Conservation (phyloP, 345 rosid species). For the Eucalyptus polyanthemos region DNA sequence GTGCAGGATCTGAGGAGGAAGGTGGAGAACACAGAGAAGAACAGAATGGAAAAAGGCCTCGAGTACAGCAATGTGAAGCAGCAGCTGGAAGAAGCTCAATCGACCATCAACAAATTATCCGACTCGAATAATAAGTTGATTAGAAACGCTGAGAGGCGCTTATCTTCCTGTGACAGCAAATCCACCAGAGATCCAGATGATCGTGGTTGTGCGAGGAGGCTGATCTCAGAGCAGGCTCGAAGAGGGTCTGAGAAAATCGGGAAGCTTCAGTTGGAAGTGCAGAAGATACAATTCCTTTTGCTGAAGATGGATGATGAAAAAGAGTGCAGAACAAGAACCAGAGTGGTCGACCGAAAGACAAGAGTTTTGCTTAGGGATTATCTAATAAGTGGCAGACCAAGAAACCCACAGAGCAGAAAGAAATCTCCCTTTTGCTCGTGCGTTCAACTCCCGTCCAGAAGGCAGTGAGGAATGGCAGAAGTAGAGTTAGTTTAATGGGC, state of each 20-base stretch:
- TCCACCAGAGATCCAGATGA: constrained; percentile 25
- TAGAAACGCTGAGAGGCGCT: constrained; percentile 30
- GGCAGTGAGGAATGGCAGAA: neutral
- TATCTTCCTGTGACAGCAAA: constrained; percentile 19
- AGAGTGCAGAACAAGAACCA: constrained; percentile 38
- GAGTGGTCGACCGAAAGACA: constrained; percentile 31
- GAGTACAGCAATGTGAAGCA: constrained; percentile 58
- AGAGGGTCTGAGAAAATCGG: constrained; percentile 80
- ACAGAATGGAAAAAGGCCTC: constrained; percentile 42
- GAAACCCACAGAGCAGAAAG: constrained; percentile 30
- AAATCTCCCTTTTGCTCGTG: constrained; percentile 64
- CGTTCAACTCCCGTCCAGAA: constrained; percentile 51
- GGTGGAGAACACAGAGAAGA: constrained; percentile 51
- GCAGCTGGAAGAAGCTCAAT: constrained; percentile 77
- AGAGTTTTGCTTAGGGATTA: constrained; percentile 69
- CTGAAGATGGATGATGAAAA: constrained; percentile 62
- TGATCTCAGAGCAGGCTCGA: constrained; percentile 61
- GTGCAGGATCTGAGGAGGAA: constrained; percentile 74
- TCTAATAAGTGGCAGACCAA: constrained; percentile 42
- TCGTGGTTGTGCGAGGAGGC: constrained; percentile 28
- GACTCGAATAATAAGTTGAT: constrained; percentile 46
- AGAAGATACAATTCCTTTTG: constrained; percentile 68
- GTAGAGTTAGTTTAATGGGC: neutral
- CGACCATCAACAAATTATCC: constrained; percentile 40
- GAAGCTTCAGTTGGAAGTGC: constrained; percentile 78